Percentiles rank a stretch among this genome's conserved stretches.
Conservation (phyloP, 768 basidiomycete genomes). For the Naganishia antarctica region DNA sequence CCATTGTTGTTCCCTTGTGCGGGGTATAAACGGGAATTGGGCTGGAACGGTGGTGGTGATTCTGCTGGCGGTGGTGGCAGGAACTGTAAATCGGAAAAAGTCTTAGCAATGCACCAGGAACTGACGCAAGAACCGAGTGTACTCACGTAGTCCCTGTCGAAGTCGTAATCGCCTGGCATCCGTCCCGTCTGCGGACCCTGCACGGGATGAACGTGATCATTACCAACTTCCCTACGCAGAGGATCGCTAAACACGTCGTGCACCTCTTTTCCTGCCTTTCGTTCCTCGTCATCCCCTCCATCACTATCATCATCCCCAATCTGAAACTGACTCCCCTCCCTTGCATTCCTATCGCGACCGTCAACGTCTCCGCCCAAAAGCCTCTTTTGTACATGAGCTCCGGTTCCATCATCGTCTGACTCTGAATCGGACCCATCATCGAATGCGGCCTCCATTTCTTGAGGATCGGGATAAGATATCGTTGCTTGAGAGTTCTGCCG, state of each 20-base stretch:
- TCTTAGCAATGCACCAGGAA: background rate
- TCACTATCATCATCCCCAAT: constrained; percentile 7
- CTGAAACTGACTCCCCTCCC: background rate
- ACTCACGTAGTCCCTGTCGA: constrained; percentile 47
- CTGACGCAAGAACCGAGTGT: background rate
- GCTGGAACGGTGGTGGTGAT: constrained; percentile 47
- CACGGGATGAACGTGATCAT: background rate
- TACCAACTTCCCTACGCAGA: constrained; percentile 26
- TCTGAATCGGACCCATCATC: constrained; percentile 55
- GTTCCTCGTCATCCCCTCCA: constrained; percentile 13
- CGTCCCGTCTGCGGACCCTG: constrained; percentile 13
- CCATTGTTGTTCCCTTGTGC: constrained; percentile 47
- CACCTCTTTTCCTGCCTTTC: constrained; percentile 29
- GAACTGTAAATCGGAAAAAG: constrained; percentile 30
- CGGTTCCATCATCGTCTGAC: constrained; percentile 51
- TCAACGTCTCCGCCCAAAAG: constrained; percentile 30
- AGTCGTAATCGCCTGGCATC: constrained; percentile 47
- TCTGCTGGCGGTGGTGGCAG: constrained; percentile 35
- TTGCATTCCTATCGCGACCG: background rate
- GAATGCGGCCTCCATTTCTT: constrained; percentile 73
- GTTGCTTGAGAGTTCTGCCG: background rate
- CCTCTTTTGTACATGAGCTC: constrained; percentile 28
- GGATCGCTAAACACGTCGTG: constrained; percentile 33
- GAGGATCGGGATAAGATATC: constrained; percentile 36
- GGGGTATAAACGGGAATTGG: constrained; percentile 41